These are phyloP conservation scores for Schwanniomyces etchellsii DNA, from an alignment of 1,139 yeast genomes.

Conservation along the genomic window DNA sequence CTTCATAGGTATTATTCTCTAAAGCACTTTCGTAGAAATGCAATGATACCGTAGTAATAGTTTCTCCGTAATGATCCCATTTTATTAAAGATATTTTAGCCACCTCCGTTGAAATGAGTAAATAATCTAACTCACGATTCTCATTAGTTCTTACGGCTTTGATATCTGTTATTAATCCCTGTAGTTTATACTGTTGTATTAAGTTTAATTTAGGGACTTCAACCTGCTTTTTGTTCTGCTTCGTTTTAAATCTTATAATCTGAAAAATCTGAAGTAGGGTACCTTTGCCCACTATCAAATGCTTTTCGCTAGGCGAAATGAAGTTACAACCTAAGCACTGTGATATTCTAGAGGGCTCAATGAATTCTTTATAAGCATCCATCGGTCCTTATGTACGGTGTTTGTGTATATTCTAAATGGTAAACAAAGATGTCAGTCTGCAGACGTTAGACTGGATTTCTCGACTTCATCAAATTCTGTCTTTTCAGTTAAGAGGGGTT, in stretches of 20 bases:
- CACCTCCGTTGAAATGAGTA: conserved; percentile 62
- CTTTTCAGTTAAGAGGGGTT: too few relatives aligned
- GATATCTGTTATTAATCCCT: conserved; percentile 65
- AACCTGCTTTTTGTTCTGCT: conserved; percentile 14
- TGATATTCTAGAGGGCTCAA: conserved; percentile 73
- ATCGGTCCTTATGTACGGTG: too few relatives aligned
- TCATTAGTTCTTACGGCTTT: conserved; percentile 48
- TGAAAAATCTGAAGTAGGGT: conserved; percentile 66
- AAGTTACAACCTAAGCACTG: conserved; percentile 61
- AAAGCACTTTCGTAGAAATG: conserved; percentile 82
- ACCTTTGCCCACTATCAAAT: conserved; percentile 68
- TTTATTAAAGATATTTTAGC: conserved; percentile 75
- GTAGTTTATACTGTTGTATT: conserved; percentile 61
- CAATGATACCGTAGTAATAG: conserved; percentile 66
- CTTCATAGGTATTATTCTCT: conserved; percentile 45
- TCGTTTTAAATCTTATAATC: conserved; percentile 19
- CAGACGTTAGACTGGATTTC: too few relatives aligned
- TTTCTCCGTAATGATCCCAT: conserved; percentile 55
- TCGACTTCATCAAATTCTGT: too few relatives aligned
- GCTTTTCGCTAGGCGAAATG: conserved; percentile 42
- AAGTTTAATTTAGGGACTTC: conserved; percentile 41
- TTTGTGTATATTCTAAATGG: too few relatives aligned
- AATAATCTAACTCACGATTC: conserved; percentile 47
- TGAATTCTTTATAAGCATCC: conserved; percentile 80
- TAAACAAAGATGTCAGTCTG: too few relatives aligned